These are phyloP conservation scores for Fraxinus nigra DNA, from an alignment of 305 asterid genomes.

Conservation along the genomic window DNA sequence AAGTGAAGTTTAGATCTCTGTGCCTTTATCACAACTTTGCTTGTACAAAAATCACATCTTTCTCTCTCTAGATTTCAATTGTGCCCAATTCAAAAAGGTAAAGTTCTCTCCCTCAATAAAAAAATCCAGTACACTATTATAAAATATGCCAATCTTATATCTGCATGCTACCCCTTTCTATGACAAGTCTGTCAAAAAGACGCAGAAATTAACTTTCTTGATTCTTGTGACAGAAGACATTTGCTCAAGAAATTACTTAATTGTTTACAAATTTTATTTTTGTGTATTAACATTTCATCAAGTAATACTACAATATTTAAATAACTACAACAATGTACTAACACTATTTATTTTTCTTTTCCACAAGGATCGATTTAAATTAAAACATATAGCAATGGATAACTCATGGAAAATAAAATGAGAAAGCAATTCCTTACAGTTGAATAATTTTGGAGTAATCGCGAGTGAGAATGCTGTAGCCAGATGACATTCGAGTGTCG, in stretches of 20 bases:
- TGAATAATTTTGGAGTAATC: slow-evolving; percentile 90
- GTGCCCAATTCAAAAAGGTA: not conserved
- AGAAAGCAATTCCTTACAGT: slow-evolving; percentile 41
- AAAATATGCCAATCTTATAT: not conserved
- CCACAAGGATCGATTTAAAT: not conserved
- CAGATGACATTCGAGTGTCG: slow-evolving; percentile 93
- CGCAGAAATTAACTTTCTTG: not conserved
- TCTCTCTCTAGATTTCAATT: not conserved
- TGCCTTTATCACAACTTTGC: not conserved
- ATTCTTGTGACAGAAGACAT: not conserved
- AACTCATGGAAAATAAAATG: not conserved
- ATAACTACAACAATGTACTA: not conserved
- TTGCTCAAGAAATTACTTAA: not conserved
- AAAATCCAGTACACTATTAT: not conserved
- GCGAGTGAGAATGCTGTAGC: slow-evolving; percentile 88
- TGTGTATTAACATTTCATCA: not conserved
- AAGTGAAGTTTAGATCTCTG: not conserved
- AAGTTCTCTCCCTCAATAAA: not conserved
- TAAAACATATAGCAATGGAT: not conserved
- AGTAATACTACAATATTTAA: not conserved
- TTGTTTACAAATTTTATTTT: not conserved
- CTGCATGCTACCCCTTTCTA: not conserved
- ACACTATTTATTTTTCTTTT: not conserved
- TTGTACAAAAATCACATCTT: not conserved
- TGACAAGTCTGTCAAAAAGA: not conserved